These are phyloP conservation scores for Bretschneidera sinensis DNA, from an alignment of 345 rosid species.

Conservation along the genomic window DNA sequence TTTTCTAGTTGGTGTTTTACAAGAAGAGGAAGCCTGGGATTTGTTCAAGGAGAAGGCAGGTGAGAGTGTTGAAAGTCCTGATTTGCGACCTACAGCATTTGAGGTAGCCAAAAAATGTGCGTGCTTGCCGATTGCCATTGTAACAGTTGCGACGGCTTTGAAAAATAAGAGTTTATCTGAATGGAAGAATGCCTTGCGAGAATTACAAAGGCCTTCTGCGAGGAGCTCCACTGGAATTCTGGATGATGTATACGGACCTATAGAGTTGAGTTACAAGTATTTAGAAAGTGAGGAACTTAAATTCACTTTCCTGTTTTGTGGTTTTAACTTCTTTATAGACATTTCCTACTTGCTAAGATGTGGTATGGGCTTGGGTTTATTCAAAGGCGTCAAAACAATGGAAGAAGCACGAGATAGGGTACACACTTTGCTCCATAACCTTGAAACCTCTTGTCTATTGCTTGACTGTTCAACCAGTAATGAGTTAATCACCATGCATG, in stretches of 20 bases:
- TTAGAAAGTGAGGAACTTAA: constrained; percentile 22
- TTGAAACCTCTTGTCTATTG: constrained; percentile 24
- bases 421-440: constrained; percentile 10
- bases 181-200: constrained; percentile 26
- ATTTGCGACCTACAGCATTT: constrained; percentile 1
- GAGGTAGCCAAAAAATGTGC: constrained; percentile 19
- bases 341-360: constrained; percentile 16
- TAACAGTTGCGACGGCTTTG: constrained; percentile 18
- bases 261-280: constrained; percentile 22
- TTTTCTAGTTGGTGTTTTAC: constrained; percentile 5
- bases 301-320: constrained; percentile 26
- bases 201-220: background rate
- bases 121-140: constrained; percentile 28
- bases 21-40: constrained; percentile 23
- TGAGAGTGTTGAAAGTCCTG: background rate
- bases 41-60: constrained; percentile 20
- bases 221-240: too few relatives aligned
- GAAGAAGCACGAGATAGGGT: constrained; percentile 16
- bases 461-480: background rate
- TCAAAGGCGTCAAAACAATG: background rate
- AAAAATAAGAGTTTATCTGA: background rate
- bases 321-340: background rate
- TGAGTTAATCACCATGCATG: constrained; percentile 19
- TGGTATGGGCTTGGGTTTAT: constrained; percentile 24
- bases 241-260: background rate